A percentile compares a stretch with the other conserved stretches of the same genome.
Conservation (phyloP, 352 stramenopile genomes). For the Phytophthora meadii region DNA sequence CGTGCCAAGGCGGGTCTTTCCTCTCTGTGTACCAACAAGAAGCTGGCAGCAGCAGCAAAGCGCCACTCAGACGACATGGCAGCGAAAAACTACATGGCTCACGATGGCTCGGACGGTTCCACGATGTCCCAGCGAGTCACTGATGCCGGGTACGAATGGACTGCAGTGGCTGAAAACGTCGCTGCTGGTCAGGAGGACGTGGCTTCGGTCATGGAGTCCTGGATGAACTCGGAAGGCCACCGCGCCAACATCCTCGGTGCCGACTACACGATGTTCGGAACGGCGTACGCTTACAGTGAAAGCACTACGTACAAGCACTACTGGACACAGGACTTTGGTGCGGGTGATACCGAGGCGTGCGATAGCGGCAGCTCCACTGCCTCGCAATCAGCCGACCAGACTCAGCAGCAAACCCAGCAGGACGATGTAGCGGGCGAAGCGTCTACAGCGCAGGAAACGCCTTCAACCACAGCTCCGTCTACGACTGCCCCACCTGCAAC, state of each 20-base stretch:
- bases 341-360: slow-evolving; percentile 40
- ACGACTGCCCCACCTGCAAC: slow-evolving; percentile 16
- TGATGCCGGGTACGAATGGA: slow-evolving; percentile 56
- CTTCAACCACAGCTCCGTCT: slow-evolving; percentile 14
- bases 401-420: slow-evolving; percentile 33
- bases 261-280: slow-evolving; percentile 52
- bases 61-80: slow-evolving; percentile 53
- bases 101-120: slow-evolving; percentile 57
- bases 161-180: slow-evolving; percentile 61
- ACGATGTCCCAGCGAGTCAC: slow-evolving; percentile 54
- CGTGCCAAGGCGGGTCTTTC: slow-evolving; percentile 47
- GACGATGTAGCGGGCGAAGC: slow-evolving; percentile 26
- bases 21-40: slow-evolving; percentile 53
- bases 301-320: slow-evolving; percentile 54
- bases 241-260: slow-evolving; percentile 48
- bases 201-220: slow-evolving; percentile 58
- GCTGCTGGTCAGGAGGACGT: slow-evolving; percentile 58
- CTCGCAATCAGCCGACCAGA: slow-evolving; percentile 22
- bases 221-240: slow-evolving; percentile 68
- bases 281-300: slow-evolving; percentile 40
- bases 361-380: slow-evolving; percentile 23
- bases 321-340: slow-evolving; percentile 68
- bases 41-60: slow-evolving; percentile 37
- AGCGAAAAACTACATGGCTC: slow-evolving; percentile 55
- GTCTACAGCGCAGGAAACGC: slow-evolving; percentile 21